Conservation (phyloP, 371 early-diverging fungal genomes). For the Dinochytrium kinnereticum region DNA sequence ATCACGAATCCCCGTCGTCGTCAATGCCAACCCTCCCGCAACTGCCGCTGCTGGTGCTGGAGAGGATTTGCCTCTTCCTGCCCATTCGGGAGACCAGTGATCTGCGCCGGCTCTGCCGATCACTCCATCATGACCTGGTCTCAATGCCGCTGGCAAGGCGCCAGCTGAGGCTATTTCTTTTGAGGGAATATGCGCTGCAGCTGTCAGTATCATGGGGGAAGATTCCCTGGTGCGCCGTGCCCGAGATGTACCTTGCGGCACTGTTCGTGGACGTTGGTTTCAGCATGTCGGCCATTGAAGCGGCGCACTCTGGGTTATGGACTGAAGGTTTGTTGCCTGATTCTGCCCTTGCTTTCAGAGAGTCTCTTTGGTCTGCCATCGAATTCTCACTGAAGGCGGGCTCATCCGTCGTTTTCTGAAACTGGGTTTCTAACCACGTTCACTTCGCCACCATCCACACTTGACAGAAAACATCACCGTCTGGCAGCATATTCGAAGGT, state of each 20-base stretch:
- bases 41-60: not conserved
- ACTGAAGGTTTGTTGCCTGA: not conserved
- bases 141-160: not conserved
- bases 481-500: not conserved
- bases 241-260: not conserved
- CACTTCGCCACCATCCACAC: not conserved
- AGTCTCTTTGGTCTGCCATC: not conserved
- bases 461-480: not conserved
- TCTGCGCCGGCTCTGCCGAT: not conserved
- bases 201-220: not conserved
- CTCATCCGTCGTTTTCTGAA: no score
- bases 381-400: no score
- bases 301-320: not conserved
- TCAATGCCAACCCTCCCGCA: no score
- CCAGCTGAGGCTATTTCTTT: not conserved
- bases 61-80: constrained; percentile 5
- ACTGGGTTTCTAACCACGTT: no score
- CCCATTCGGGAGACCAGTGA: not conserved
- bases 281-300: not conserved
- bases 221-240: not conserved
- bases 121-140: not conserved
- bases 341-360: not conserved
- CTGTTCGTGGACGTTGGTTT: constrained; percentile 7
- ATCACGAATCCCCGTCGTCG: no score
- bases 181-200: not conserved